These are phyloP conservation scores for Verticillium longisporum DNA, from an alignment of 2,329 filamentous ascomycete genomes.

Conservation along the genomic window DNA sequence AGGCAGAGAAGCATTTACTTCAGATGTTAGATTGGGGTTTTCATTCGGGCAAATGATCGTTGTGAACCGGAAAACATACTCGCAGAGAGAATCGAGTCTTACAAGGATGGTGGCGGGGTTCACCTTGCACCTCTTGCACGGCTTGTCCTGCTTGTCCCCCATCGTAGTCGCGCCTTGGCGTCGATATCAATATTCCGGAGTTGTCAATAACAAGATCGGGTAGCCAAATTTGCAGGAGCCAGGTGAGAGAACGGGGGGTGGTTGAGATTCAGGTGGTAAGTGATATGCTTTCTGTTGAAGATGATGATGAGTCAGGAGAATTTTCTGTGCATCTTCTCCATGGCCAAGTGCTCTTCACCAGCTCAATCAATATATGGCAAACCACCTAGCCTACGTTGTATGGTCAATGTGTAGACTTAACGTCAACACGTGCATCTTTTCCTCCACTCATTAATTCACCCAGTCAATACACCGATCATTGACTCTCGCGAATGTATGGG, in stretches of 20 bases:
- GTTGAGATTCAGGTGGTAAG: not conserved
- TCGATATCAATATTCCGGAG: no score
- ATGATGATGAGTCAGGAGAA: not conserved
- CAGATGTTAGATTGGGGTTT: slow-evolving; percentile 4
- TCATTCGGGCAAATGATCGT: slow-evolving; percentile 5
- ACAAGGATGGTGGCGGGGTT: slow-evolving; percentile 12
- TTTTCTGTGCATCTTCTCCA: not conserved
- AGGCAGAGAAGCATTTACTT: slow-evolving; percentile 67
- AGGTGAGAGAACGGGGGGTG: not conserved
- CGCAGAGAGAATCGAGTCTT: slow-evolving; percentile 17
- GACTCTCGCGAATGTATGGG: no score
- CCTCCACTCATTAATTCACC: no score
- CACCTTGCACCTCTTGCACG: slow-evolving; percentile 15
- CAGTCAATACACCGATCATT: no score
- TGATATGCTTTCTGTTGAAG: not conserved
- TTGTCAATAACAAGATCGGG: no score
- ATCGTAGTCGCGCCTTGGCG: not conserved
- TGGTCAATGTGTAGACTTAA: no score
- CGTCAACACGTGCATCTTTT: no score
- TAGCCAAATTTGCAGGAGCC: not conserved
- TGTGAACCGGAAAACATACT: slow-evolving; percentile 10
- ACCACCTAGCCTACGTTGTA: no score
- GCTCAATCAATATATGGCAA: no score
- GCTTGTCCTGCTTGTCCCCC: slow-evolving; percentile 3
- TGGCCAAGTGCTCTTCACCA: no score